Base-by-base conservation (phyloP, 306 rosid species). In the Cyclanthera cordifolia region DNA sequence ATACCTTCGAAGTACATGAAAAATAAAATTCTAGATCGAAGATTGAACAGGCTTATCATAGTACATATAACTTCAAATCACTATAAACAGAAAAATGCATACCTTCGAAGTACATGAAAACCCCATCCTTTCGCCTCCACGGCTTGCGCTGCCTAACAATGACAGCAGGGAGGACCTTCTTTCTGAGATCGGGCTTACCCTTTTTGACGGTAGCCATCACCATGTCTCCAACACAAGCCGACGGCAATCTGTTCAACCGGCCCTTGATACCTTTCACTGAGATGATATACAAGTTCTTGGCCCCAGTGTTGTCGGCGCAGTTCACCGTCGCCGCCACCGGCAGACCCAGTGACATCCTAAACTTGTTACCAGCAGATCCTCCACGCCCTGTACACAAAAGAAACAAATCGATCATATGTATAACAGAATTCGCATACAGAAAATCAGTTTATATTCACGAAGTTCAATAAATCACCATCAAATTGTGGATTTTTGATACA, bases 321-420 rank as follows among this genome's bases (percentile, higher is more conserved):
- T 85, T 88, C 57, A 88, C 87, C 0, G 84, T 79, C 25, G 91
- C 95, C 50, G 89, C 89, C 86, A 86, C 91, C 37, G 85, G 88
- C 7, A 86, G 75, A 84, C 88, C 88, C 78, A 82, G 91, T 51
- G 88, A 86, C 92, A 86, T 88, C 71, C 89, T 79, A 25, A 85
- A 83, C 82, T 83, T 87, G 83, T 85, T 83, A 25, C 95, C 91
- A 4, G 86, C 89, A 47, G 80, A 79, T 34, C 86, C 85, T 80
- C 85, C 86, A 48, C 85, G 85, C 23, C 96, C 96, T 90, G 43
- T 66, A 72, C n/a, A 37, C 73, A 8, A 13, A 74, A 32, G 16
- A 5, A 37, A 41, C 8, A 80, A 28, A 61, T 9, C 11, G 10
- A 16, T 6, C 19, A 67, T 16, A 7, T 0, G 61, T 9, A 16